Evolutionary conservation across 1,284 basidiomycete species (phyloP), one percentile per base, ranked within the genome.

Genomic region (Vanrija sp.): DNA sequence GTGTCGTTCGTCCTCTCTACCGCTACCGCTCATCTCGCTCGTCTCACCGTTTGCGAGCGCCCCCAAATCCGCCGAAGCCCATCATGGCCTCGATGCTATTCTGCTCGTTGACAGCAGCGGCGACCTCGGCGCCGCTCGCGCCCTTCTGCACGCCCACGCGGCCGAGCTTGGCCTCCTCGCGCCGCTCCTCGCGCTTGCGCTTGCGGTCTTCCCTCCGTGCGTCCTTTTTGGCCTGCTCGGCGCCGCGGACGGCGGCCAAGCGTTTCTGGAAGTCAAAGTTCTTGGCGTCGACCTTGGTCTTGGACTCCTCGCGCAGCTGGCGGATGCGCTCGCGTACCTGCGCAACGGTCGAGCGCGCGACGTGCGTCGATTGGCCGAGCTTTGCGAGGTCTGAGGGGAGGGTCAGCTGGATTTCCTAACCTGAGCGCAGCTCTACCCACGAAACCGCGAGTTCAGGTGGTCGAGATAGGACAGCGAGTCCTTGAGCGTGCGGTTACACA

Each of bases 381-480:
- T 83, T 83, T 47, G 57, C 56, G 15, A 98, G 80, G 80, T 98
- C 93, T 95, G 68, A 19, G 39, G 26, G 19, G 10, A 6, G 15
- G 21, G 21, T 16, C 42, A 18, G 26, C 16, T 34, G 43, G 40
- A 38, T 8, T 7, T 10, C 10, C 7, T 9, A 16, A 55, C 18
- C 23, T 28, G 68, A 23, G 65, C 51, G 54, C n/a, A 23, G 16
- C n/a, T 16, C 3, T 39, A 85, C 91, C 72, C 74, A 96, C 93
- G 96, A 59, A 86, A 85, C 78, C 93, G 83, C 47, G 90, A 87
- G 75, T 98, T 99, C 55, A 99, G 85, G 73, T 99, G 96, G 74
- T 98, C 95, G 49, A 99, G 80, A 73, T 98, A 98, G 1, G 86
- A 89, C 25, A 87, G 83, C 57, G 86, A 94, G 71, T 98, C 95